Evolutionary conservation across 2,329 filamentous ascomycete species (phyloP).

Genomic region (Pseudocercospora cruenta): DNA sequence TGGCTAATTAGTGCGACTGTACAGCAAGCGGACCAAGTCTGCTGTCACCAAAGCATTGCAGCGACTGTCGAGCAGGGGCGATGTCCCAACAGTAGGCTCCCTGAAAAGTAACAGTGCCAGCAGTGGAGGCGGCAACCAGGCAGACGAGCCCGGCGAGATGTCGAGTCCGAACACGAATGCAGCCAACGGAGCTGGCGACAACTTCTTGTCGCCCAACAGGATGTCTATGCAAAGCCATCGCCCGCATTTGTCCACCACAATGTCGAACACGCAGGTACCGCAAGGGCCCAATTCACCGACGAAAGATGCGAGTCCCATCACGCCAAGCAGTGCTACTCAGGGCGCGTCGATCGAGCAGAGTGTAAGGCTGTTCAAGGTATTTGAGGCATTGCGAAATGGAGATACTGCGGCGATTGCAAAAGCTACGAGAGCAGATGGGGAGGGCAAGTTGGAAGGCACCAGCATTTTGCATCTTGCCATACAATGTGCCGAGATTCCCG

Average conservation of each 20-base stretch:
- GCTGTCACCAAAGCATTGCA: slow-evolving; percentile 58
- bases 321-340: slow-evolving; percentile 36
- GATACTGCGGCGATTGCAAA: slow-evolving; percentile 89
- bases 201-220: slow-evolving; percentile 25
- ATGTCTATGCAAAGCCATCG: slow-evolving; percentile 34
- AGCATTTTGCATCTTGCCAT: slow-evolving; percentile 91
- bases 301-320: slow-evolving; percentile 25
- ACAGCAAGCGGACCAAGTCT: slow-evolving; percentile 54
- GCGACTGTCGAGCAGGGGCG: slow-evolving; percentile 54
- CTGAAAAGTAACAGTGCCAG: slow-evolving; percentile 11
- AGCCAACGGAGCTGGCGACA: slow-evolving; percentile 23
- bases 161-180: slow-evolving; percentile 15
- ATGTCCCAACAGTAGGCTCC: slow-evolving; percentile 40
- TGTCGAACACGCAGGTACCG: slow-evolving; percentile 34
- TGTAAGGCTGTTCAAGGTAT: slow-evolving; percentile 89
- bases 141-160: slow-evolving; percentile 19
- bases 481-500: slow-evolving; percentile 88
- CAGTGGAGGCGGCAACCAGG: neutral
- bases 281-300: slow-evolving; percentile 24
- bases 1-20: slow-evolving; percentile 3
- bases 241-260: slow-evolving; percentile 42
- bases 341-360: slow-evolving; percentile 77
- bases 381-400: slow-evolving; percentile 87
- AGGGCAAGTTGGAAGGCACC: slow-evolving; percentile 70
- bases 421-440: slow-evolving; percentile 64